Conservation (phyloP, 768 basidiomycete genomes). For the Kwoniella pini region DNA sequence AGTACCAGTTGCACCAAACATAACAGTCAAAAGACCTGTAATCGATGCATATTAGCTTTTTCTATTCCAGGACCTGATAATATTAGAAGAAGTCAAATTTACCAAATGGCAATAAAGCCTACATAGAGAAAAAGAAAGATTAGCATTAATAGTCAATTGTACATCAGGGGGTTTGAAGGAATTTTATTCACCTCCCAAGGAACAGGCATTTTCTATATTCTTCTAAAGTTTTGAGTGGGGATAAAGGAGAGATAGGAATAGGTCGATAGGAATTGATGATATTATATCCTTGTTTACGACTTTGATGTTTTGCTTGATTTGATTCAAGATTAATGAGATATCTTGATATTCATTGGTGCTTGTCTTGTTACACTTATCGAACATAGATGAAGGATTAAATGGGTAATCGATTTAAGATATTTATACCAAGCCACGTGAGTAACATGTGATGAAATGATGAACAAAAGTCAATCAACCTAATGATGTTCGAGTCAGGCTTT, state of each 20-base stretch:
- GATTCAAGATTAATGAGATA: slow-evolving; percentile 4
- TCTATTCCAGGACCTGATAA: too few relatives aligned
- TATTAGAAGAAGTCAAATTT: slow-evolving; percentile 9
- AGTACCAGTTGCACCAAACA: slow-evolving; percentile 91
- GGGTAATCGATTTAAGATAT: too few relatives aligned
- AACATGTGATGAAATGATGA: neutral
- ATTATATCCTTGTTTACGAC: too few relatives aligned
- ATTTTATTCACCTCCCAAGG: slow-evolving; percentile 73
- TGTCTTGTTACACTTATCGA: neutral
- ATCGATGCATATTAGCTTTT: slow-evolving; percentile 1
- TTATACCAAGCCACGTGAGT: neutral
- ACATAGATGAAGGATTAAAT: neutral
- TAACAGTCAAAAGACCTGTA: slow-evolving; percentile 74
- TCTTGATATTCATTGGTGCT: slow-evolving; percentile 10
- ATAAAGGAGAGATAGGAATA: neutral
- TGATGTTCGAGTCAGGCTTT: neutral
- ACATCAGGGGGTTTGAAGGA: too few relatives aligned
- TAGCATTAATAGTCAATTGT: too few relatives aligned
- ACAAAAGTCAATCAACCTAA: too few relatives aligned
- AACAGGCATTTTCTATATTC: slow-evolving; percentile 70
- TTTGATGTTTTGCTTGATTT: neutral
- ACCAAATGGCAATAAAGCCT: slow-evolving; percentile 97
- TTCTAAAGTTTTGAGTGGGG: neutral
- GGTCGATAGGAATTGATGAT: too few relatives aligned
- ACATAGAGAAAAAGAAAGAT: too few relatives aligned